A percentile compares a stretch with the other conserved stretches of the same genome.
Conservation (phyloP, 495 filamentous ascomycete species). For the Penicillium robsamsonii region DNA sequence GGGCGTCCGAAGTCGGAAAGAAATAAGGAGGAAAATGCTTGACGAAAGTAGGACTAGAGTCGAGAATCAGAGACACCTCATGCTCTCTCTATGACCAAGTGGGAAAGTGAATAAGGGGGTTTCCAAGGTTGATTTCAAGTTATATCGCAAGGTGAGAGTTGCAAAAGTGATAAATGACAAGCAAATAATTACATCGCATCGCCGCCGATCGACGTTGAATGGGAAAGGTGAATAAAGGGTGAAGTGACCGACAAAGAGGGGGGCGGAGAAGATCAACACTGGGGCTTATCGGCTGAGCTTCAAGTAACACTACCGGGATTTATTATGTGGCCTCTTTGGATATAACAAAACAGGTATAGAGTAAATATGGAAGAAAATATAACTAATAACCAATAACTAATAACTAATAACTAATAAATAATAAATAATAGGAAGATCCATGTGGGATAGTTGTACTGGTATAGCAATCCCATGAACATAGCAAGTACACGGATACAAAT, state of each 20-base stretch:
- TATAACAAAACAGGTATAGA: not conserved
- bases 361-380: not conserved
- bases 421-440: not conserved
- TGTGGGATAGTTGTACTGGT: not conserved
- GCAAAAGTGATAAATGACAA: slow-evolving; percentile 20
- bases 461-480: not conserved
- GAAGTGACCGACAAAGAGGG: slow-evolving; percentile 17
- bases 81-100: not conserved
- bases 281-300: slow-evolving; percentile 10
- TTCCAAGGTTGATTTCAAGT: slow-evolving; percentile 6
- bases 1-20: not conserved
- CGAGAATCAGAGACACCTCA: not conserved
- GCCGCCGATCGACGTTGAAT: slow-evolving; percentile 17
- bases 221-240: slow-evolving; percentile 6
- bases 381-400: no score
- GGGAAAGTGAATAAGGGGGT: slow-evolving; percentile 9
- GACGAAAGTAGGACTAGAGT: not conserved
- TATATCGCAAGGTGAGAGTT: slow-evolving; percentile 9
- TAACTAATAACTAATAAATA: no score
- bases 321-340: not conserved
- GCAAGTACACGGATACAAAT: not conserved
- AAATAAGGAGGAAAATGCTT: not conserved
- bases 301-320: not conserved
- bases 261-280: slow-evolving; percentile 27
- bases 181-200: slow-evolving; percentile 40